Evolutionary conservation across 306 rosid genomes (phyloP), one percentile per base, ranked within the genome.

Genomic region (Carpinus fangiana): DNA sequence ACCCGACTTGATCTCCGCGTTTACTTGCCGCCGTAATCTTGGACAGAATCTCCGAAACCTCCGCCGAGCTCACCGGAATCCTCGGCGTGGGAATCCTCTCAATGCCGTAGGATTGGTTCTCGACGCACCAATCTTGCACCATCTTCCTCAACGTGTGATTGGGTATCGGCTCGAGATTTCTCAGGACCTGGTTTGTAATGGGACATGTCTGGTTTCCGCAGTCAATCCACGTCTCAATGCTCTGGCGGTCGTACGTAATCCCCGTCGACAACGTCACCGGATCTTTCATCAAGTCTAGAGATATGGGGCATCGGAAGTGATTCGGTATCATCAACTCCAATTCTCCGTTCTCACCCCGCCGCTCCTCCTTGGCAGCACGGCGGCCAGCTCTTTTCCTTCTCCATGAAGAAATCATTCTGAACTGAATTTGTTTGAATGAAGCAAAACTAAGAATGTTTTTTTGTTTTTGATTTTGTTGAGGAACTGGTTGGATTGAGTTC

Each of bases 231-330:
- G 23, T 55, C 10, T 55, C 61, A n/a, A 55, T 55, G 61, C 61
- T 55, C 26, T n/a, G n/a, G 3, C 61, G 61, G 61, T 55, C 61
- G 14, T 55, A 55, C 10, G 61, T 55, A 18, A 55, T 55, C 61
- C 61, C 61, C 11, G 61, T 55, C 10, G 26, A 6, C 61, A 55
- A n/a, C 12, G 61, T 55, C 26, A 55, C 61, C 9, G 61, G 61
- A 55, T 55, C 61, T 55, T 55, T 55, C 61, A 55, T 55, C 61
- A 55, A 17, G 10, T 55, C 61, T 55, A 55, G 61, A 55, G 61
- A 55, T 55, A 55, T 55, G 2, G 61, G 26, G 12, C 61, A 55
- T 7, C 61, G 61, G 10, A 55, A 55, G 21, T 55, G 12, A 26
- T 1, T 55, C 26, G 61, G 61, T n/a, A 55, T n/a, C 26, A 20